Evolutionary conservation across 306 rosid species (phyloP).

Genomic region (Cucumis sativus): DNA sequence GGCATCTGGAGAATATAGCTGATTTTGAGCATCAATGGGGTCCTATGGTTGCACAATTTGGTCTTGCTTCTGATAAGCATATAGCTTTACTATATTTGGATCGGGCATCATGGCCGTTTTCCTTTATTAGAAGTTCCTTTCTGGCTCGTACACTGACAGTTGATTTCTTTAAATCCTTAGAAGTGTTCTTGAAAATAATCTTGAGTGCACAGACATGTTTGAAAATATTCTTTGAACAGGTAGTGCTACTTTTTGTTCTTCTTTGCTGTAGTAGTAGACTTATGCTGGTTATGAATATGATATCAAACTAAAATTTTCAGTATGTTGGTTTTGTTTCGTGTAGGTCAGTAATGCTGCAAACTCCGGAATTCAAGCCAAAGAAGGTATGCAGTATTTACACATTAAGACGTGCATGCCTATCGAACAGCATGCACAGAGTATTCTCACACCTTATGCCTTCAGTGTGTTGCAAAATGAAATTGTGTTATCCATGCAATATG

Average conservation of each 20-base stretch:
- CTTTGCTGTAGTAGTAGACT: neutral
- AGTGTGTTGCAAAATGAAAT: constrained; percentile 37
- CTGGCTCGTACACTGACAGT: constrained; percentile 41
- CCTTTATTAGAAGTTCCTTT: constrained; percentile 32
- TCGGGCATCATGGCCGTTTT: constrained; percentile 37
- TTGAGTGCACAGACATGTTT: constrained; percentile 29
- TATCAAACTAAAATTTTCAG: neutral
- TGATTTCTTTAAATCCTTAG: constrained; percentile 39
- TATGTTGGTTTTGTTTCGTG: constrained; percentile 5
- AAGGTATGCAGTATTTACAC: constrained; percentile 23
- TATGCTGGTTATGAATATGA: neutral
- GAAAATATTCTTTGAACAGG: constrained; percentile 52
- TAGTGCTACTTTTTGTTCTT: neutral
- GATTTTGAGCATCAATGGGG: constrained; percentile 56
- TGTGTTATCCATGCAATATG: constrained; percentile 35
- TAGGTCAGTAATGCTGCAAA: constrained; percentile 26
- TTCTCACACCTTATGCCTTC: constrained; percentile 52
- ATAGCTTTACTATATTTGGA: constrained; percentile 29
- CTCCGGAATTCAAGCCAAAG: constrained; percentile 23
- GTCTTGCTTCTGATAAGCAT: constrained; percentile 46
- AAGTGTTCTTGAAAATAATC: constrained; percentile 32
- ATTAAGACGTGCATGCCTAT: constrained; percentile 55
- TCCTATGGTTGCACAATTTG: constrained; percentile 38
- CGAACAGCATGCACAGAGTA: constrained; percentile 47
- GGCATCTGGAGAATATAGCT: constrained; percentile 42